A percentile compares a stretch with the other conserved stretches of the same genome.
phyloP scores from a whole-genome alignment of 768 basidiomycete genomes.

The Xerocomus spinulosus region DNA sequence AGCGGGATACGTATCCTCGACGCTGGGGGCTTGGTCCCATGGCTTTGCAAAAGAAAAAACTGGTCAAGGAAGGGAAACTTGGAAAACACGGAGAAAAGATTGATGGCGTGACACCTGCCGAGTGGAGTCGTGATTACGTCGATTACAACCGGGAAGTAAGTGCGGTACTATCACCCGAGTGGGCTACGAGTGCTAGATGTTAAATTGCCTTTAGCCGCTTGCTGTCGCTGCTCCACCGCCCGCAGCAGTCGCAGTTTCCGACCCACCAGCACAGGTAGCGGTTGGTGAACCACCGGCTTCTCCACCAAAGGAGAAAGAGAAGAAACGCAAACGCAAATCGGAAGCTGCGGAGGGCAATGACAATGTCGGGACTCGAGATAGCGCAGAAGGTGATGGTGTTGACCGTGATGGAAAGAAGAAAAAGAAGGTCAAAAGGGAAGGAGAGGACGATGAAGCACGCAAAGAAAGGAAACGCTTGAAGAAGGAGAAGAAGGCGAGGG shows the following conservation, averaged over 20 bases:
- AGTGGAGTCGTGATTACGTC: conserved; percentile 91
- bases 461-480: conserved; percentile 61
- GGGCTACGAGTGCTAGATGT: background rate
- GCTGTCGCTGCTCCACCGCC: conserved; percentile 28
- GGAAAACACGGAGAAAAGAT: conserved; percentile 92
- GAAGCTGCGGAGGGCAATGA: conserved; percentile 43
- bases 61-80: conserved; percentile 96
- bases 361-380: conserved; percentile 38
- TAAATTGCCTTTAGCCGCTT: conserved; percentile 32
- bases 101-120: conserved; percentile 79
- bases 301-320: conserved; percentile 56
- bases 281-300: conserved; percentile 31
- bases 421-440: conserved; percentile 43
- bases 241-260: conserved; percentile 17
- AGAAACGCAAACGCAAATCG: conserved; percentile 83
- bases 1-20: conserved; percentile 95
- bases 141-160: conserved; percentile 78
- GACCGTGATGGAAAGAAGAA: conserved; percentile 54
- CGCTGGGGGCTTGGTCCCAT: conserved; percentile 99
- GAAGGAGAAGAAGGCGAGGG: conserved; percentile 61
- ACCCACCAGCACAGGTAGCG: conserved; percentile 29
- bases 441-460: conserved; percentile 54
- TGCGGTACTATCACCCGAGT: conserved; percentile 10
- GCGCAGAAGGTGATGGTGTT: conserved; percentile 37
- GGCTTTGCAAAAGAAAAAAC: conserved; percentile 95